Evolutionary conservation across 805 yeast genomes (phyloP).

Genomic region (Pichia eremophila): DNA sequence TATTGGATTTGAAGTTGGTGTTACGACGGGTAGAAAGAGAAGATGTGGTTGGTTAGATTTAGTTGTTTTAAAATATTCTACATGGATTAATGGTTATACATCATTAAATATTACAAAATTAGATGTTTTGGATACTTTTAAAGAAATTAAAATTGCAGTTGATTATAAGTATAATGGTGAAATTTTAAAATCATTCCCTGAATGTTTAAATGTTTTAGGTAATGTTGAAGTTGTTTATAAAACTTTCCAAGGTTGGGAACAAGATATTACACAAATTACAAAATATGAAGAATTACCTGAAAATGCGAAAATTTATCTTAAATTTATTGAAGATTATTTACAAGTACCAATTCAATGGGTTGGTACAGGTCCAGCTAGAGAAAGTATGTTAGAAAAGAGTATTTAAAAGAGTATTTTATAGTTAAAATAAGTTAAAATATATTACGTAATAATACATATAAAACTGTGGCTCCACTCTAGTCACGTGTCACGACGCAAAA

Average conservation of each 20-base stretch:
- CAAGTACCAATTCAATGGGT: conserved; percentile 90
- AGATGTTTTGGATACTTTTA: conserved; percentile 86
- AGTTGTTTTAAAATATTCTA: conserved; percentile 87
- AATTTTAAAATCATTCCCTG: conserved; percentile 76
- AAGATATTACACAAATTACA: conserved; percentile 65
- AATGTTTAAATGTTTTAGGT: conserved; percentile 72
- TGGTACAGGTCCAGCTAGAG: conserved; percentile 98
- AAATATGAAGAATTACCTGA: conserved; percentile 74
- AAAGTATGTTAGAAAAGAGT: conserved; percentile 70
- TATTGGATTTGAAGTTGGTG: conserved; percentile 95
- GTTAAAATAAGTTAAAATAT: too few relatives aligned
- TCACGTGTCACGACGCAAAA: too few relatives aligned
- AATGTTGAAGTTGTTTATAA: conserved; percentile 88
- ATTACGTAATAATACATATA: background rate
- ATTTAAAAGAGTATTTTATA: too few relatives aligned
- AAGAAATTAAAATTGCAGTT: conserved; percentile 81
- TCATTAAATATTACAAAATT: conserved; percentile 88
- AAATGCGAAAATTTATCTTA: conserved; percentile 77
- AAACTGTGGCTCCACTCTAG: background rate
- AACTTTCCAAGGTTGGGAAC: conserved; percentile 91
- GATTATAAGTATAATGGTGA: conserved; percentile 76
- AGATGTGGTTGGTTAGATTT: conserved; percentile 99
- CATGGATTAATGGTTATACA: conserved; percentile 91
- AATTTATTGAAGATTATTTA: conserved; percentile 76
- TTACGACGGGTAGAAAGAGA: conserved; percentile 97